Conservation (phyloP, 768 basidiomycete genomes). For the Serendipita indica region DNA sequence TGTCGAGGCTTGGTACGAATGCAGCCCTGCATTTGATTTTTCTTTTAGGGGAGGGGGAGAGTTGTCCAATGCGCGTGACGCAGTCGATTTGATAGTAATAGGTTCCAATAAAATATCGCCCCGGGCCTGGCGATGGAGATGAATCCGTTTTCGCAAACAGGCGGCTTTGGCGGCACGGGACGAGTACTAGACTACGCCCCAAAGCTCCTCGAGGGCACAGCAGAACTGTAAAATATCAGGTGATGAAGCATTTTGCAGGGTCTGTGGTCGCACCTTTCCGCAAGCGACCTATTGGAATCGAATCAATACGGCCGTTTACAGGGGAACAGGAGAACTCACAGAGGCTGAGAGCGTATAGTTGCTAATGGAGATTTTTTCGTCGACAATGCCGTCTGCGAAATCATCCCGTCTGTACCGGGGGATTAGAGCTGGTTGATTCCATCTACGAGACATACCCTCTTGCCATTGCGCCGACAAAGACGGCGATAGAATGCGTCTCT, state of each 20-base stretch:
- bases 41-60: background rate
- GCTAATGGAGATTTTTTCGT: conserved; percentile 93
- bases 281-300: conserved; percentile 58
- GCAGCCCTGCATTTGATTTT: conserved; percentile 1
- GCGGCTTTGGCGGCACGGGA: background rate
- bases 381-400: conserved; percentile 89
- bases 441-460: conserved; percentile 36
- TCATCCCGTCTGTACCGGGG: conserved; percentile 45
- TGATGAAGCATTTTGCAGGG: conserved; percentile 10
- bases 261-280: conserved; percentile 59
- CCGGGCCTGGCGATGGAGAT: too few species aligned
- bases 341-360: conserved; percentile 79
- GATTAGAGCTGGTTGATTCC: background rate
- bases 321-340: conserved; percentile 11
- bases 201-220: conserved; percentile 83
- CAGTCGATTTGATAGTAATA: too few species aligned
- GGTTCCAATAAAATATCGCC: too few species aligned
- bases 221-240: conserved; percentile 44
- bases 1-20: background rate
- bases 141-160: background rate
- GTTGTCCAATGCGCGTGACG: background rate
- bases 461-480: conserved; percentile 98
- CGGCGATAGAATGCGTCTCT: conserved; percentile 74
- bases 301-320: background rate
- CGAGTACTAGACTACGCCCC: conserved; percentile 62